phyloP scores from a whole-genome alignment of 192 early-diverging fungal species.

The Linnemannia hyalina region DNA sequence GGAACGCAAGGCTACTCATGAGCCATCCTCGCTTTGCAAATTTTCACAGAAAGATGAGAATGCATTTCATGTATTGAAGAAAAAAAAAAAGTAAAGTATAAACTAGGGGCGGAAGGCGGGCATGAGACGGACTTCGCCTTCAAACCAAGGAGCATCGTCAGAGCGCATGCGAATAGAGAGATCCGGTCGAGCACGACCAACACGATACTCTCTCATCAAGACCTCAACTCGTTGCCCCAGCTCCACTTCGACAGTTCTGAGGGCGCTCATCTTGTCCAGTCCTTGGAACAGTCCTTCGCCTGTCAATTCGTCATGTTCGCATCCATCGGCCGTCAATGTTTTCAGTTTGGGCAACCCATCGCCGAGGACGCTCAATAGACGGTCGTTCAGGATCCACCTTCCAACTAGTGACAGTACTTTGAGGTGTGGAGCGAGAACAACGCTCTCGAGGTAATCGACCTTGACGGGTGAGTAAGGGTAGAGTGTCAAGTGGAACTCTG shows the following conservation, averaged over 20 bases:
- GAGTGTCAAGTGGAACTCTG: slow-evolving; percentile 28
- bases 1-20: background rate
- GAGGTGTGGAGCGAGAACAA: slow-evolving; percentile 19
- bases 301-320: slow-evolving; percentile 26
- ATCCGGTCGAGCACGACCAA: background rate
- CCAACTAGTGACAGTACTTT: slow-evolving; percentile 15
- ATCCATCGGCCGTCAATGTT: slow-evolving; percentile 10
- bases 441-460: slow-evolving; percentile 17
- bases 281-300: slow-evolving; percentile 1
- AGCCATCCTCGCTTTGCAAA: too few species aligned
- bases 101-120: background rate
- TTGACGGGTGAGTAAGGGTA: slow-evolving; percentile 40
- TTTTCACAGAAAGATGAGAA: background rate
- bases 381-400: slow-evolving; percentile 33
- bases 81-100: background rate
- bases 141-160: background rate
- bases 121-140: background rate
- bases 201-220: background rate
- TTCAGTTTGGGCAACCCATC: slow-evolving; percentile 2
- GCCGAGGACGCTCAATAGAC: background rate
- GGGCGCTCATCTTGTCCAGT: slow-evolving; percentile 22
- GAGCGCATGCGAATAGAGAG: slow-evolving; percentile 5
- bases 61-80: background rate
- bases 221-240: background rate
- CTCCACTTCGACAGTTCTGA: slow-evolving; percentile 7